A percentile compares a stretch with the other conserved stretches of the same genome.
Evolutionary conservation across 306 rosid species (phyloP).

Genomic region (Acacia acuminata): DNA sequence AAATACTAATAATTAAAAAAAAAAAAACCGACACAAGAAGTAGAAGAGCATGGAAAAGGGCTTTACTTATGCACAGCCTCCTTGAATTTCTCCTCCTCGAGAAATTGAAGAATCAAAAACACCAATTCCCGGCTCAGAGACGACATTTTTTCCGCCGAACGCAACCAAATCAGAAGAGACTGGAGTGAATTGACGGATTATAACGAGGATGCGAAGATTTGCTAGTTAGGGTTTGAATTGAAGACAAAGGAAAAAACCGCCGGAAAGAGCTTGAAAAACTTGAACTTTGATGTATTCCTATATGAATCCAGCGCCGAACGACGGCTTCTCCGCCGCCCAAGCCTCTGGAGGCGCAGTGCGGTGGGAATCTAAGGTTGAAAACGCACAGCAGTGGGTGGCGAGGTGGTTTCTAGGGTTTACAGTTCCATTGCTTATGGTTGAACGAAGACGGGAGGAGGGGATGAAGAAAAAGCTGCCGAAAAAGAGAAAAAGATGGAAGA

Average conservation of each 20-base stretch:
- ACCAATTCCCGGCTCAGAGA: constrained; percentile 69
- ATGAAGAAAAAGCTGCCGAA: constrained; percentile 29
- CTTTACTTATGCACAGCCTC: constrained; percentile 71
- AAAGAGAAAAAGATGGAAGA: not conserved
- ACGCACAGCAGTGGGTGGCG: not conserved
- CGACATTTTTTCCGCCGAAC: constrained; percentile 42
- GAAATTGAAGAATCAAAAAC: constrained; percentile 77
- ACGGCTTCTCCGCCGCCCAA: not conserved
- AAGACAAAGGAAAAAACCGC: not conserved
- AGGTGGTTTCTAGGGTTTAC: constrained; percentile 61
- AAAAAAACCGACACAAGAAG: not conserved
- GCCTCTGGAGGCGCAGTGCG: not conserved
- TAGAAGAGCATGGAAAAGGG: not conserved
- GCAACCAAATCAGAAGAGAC: constrained; percentile 20
- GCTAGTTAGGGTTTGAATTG: constrained; percentile 23
- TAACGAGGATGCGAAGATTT: not conserved
- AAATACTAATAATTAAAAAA: too few species aligned
- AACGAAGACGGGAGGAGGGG: constrained; percentile 8
- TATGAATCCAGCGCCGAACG: constrained; percentile 6
- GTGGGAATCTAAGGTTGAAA: not conserved
- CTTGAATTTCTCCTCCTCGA: constrained; percentile 65
- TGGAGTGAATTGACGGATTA: not conserved
- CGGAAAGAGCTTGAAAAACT: not conserved
- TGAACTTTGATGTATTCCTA: not conserved
- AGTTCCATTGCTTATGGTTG: constrained; percentile 20